phyloP scores from a whole-genome alignment of 2,329 filamentous ascomycete species.

The Fusarium oxysporum region DNA sequence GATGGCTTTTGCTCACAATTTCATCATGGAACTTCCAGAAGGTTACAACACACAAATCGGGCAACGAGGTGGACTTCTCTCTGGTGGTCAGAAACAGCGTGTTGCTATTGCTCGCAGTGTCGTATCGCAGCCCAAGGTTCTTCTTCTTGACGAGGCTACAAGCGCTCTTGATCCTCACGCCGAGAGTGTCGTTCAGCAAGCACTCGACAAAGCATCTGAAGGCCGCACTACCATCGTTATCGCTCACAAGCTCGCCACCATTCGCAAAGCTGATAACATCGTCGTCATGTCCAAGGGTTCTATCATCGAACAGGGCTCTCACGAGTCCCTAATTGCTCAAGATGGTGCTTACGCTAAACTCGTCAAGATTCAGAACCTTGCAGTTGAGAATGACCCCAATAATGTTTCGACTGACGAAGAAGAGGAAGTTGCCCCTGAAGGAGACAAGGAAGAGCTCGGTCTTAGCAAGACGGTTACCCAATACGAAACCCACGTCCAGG shows the following conservation, averaged over 20 bases:
- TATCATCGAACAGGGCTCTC: slow-evolving; percentile 45
- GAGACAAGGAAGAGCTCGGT: slow-evolving; percentile 27
- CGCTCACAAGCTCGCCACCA: slow-evolving; percentile 65
- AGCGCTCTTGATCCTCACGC: slow-evolving; percentile 61
- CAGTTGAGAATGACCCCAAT: slow-evolving; percentile 40
- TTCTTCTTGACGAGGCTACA: slow-evolving; percentile 76
- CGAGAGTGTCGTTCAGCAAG: slow-evolving; percentile 63
- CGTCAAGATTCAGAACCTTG: slow-evolving; percentile 57
- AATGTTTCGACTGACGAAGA: slow-evolving; percentile 42
- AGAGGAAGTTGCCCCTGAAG: slow-evolving; percentile 37
- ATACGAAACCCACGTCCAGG: slow-evolving; percentile 47
- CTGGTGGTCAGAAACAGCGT: slow-evolving; percentile 74
- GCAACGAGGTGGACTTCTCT: slow-evolving; percentile 71
- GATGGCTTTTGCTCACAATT: slow-evolving; percentile 63
- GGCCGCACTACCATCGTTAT: slow-evolving; percentile 72
- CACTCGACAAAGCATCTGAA: slow-evolving; percentile 63
- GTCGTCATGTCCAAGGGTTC: slow-evolving; percentile 45
- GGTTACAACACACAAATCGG: slow-evolving; percentile 68
- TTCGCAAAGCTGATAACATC: slow-evolving; percentile 49
- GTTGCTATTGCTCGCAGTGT: slow-evolving; percentile 74
- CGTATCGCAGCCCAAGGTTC: slow-evolving; percentile 68
- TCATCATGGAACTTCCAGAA: slow-evolving; percentile 60
- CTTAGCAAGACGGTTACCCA: slow-evolving; percentile 48
- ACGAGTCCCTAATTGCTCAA: slow-evolving; percentile 64
- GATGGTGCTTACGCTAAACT: slow-evolving; percentile 63